Conservation (phyloP, 129 eudicot genomes). For the Flaveria bidentis region DNA sequence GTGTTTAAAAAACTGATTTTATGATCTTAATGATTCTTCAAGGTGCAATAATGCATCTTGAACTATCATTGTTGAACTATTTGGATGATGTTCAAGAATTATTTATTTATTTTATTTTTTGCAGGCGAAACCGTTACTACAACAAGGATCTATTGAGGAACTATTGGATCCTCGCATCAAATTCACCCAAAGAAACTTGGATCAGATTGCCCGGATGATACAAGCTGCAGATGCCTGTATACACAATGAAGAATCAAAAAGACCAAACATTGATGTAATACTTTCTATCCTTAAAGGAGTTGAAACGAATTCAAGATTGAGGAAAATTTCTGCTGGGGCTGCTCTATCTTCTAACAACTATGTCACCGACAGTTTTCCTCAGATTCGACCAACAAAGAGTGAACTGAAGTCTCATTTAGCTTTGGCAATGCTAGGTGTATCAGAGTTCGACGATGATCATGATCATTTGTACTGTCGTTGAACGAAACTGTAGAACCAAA, state of each 20-base stretch:
- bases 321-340: slow-evolving; percentile 29
- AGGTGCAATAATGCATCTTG: not conserved
- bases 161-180: slow-evolving; percentile 70
- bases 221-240: slow-evolving; percentile 84
- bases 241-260: slow-evolving; percentile 70
- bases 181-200: slow-evolving; percentile 48
- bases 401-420: slow-evolving; percentile 85
- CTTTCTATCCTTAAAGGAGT: slow-evolving; percentile 60
- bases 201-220: slow-evolving; percentile 67
- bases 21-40: not conserved
- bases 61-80: not conserved
- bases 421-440: slow-evolving; percentile 86
- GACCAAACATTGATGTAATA: slow-evolving; percentile 64
- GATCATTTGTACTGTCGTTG: slow-evolving; percentile 56
- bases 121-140: slow-evolving; percentile 87
- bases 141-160: slow-evolving; percentile 64
- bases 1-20: not conserved
- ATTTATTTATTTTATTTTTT: slow-evolving; percentile 10
- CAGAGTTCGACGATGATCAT: slow-evolving; percentile 71
- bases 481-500: slow-evolving; percentile 3
- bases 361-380: slow-evolving; percentile 47
- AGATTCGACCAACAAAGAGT: slow-evolving; percentile 51
- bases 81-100: not conserved
- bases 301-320: slow-evolving; percentile 31
- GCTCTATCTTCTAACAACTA: slow-evolving; percentile 38